Conservation (phyloP, 1,284 basidiomycete genomes). For the Ustilago esculenta region DNA sequence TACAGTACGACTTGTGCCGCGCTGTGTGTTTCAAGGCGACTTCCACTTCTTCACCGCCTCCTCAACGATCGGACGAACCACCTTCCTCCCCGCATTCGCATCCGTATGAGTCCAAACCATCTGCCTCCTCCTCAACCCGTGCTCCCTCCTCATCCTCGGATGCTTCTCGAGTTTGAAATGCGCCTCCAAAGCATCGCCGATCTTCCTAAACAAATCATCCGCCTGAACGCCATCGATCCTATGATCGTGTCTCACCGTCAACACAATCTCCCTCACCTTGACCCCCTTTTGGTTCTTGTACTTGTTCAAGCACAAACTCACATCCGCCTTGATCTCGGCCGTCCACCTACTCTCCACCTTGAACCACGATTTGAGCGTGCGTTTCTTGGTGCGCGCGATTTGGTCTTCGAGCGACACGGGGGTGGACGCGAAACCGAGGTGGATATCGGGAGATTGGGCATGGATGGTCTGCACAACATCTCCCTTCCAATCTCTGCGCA, state of each 20-base stretch:
- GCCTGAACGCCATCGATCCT: constrained; percentile 40
- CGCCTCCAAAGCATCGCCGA: constrained; percentile 29
- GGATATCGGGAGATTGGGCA: constrained; percentile 53
- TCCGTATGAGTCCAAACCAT: constrained; percentile 52
- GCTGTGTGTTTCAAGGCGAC: constrained; percentile 21
- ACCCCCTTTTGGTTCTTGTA: constrained; percentile 32
- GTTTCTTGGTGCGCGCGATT: constrained; percentile 56
- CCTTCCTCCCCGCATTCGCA: constrained; percentile 47
- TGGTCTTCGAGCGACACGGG: constrained; percentile 65
- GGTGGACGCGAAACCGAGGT: constrained; percentile 66
- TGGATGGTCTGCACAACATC: constrained; percentile 60
- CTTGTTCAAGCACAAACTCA: constrained; percentile 50
- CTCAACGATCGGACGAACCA: constrained; percentile 59
- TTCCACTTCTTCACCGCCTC: constrained; percentile 50
- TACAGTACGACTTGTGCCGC: no score
- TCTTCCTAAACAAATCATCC: constrained; percentile 43
- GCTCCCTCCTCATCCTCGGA: constrained; percentile 9
- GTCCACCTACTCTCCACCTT: constrained; percentile 55
- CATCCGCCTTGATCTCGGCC: constrained; percentile 54
- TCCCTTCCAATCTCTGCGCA: constrained; percentile 68
- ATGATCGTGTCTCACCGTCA: constrained; percentile 49
- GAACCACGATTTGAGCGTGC: constrained; percentile 61
- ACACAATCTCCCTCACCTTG: constrained; percentile 51
- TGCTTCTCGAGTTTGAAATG: constrained; percentile 23
- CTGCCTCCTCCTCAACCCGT: constrained; percentile 9